phyloP scores from a whole-genome alignment of 306 rosid species.

The Ormosia emarginata region DNA sequence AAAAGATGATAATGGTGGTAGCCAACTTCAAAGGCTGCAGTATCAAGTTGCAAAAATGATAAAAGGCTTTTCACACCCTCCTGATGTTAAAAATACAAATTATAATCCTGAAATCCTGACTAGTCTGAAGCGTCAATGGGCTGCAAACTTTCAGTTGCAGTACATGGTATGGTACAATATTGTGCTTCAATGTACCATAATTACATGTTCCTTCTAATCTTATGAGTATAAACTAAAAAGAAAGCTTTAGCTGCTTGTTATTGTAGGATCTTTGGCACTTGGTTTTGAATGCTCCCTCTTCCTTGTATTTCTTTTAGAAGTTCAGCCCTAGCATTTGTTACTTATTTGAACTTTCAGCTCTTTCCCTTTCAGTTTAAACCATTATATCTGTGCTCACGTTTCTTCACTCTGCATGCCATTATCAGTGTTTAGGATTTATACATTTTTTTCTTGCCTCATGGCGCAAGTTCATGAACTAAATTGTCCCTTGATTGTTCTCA shows the following conservation, averaged over 20 bases:
- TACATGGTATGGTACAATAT: constrained; percentile 27
- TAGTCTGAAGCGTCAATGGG: constrained; percentile 93
- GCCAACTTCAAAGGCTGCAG: constrained; percentile 71
- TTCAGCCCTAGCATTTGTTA: not conserved
- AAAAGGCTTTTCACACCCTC: constrained; percentile 70
- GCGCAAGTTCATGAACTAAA: not conserved
- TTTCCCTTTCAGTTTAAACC: not conserved
- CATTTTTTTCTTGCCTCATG: not conserved
- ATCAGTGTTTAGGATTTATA: constrained; percentile 6
- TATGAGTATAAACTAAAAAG: not conserved
- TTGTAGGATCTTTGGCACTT: not conserved
- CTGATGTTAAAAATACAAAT: constrained; percentile 46
- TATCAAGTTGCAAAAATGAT: constrained; percentile 60
- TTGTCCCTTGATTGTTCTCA: constrained; percentile 17
- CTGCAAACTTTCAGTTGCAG: constrained; percentile 78
- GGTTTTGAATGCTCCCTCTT: not conserved
- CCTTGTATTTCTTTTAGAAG: not conserved
- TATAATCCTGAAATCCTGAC: constrained; percentile 92
- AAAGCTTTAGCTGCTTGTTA: constrained; percentile 4
- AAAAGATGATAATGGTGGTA: constrained; percentile 61
- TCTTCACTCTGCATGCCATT: constrained; percentile 5
- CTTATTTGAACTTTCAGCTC: constrained; percentile 19
- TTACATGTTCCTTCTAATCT: not conserved
- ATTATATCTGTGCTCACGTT: not conserved
- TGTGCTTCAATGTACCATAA: not conserved